Base-by-base conservation (phyloP, 2,329 filamentous ascomycete species). In the Aciculosporium take region DNA sequence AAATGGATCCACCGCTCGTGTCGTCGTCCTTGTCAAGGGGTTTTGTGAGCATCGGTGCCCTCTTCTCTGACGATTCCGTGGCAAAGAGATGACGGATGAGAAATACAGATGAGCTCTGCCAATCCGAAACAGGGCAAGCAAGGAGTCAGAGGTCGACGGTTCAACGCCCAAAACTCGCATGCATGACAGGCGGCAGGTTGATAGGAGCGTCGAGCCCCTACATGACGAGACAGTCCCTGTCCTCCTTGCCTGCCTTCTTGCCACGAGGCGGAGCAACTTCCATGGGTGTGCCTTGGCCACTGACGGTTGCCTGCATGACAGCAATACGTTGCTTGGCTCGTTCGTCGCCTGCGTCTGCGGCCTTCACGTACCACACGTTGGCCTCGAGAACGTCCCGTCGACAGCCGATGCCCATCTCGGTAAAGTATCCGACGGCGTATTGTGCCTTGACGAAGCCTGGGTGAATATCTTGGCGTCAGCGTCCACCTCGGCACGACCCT, bases 351-450 rank as follows among this genome's bases (percentile, higher is more conserved):
- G 85, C 76, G 50, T 94, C 89, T 13, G 91, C 89, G 5, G 91
- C 91, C 61, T 84, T 85, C 51, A 98, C 89, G 58, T 98, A 98
- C 89, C 88, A 96, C 25, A 94, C 84, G 55, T 98, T 98, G 51
- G 91, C 89, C 60, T 95, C 88, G 33, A 98, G 73, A n/a, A 89
- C 79, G 58, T 98, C 91, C 37, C 86, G 79, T 29, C 87, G 83
- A 59, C 87, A 95, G 38, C 91, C 91, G 52, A 98, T 95, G 47
- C 91, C 91, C 84, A 93, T 94, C 60, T 98, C 91, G 5, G 88
- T 95, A 59, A 98, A 98, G 63, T 95, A 96, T 34, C 87, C 91
- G 18, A 94, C 77, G 0, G 91, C 86, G 53, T 96, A 98, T 58
- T 95, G 79, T n/a, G 91, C 91, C 52, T 77, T 78, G 47, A 74